phyloP scores from a whole-genome alignment of 169 alveolate genomes.

The Sarcocystis neurona region DNA sequence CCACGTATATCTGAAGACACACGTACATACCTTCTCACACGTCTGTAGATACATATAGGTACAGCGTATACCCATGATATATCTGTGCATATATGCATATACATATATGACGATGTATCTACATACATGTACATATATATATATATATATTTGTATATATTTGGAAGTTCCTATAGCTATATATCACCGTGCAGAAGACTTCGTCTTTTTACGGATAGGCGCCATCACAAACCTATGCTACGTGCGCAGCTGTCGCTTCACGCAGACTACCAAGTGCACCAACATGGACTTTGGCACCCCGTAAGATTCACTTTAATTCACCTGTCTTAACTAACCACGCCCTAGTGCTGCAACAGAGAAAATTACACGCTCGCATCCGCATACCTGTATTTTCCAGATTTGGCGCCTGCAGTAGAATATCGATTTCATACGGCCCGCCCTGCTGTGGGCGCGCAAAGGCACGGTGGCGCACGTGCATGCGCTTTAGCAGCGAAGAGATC shows the following conservation, averaged over 20 bases:
- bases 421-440: constrained; percentile 42
- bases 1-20: no score
- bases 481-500: constrained; percentile 29
- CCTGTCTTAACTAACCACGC: neutral
- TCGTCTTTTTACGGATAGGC: neutral
- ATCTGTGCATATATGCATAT: no score
- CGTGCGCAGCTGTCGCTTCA: neutral
- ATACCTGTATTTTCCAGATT: neutral
- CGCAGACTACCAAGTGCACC: neutral
- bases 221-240: neutral
- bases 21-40: no score
- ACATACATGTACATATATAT: neutral
- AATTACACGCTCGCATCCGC: neutral
- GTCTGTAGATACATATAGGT: neutral
- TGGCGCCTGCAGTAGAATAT: constrained; percentile 18
- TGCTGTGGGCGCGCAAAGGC: neutral
- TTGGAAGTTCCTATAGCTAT: neutral
- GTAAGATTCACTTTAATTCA: neutral
- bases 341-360: neutral
- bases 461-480: constrained; percentile 2
- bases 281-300: neutral
- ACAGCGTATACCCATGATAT: neutral
- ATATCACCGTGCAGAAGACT: neutral
- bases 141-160: no score
- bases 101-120: no score